Base-by-base conservation (phyloP, 345 rosid species). In the Euclidium syriacum region DNA sequence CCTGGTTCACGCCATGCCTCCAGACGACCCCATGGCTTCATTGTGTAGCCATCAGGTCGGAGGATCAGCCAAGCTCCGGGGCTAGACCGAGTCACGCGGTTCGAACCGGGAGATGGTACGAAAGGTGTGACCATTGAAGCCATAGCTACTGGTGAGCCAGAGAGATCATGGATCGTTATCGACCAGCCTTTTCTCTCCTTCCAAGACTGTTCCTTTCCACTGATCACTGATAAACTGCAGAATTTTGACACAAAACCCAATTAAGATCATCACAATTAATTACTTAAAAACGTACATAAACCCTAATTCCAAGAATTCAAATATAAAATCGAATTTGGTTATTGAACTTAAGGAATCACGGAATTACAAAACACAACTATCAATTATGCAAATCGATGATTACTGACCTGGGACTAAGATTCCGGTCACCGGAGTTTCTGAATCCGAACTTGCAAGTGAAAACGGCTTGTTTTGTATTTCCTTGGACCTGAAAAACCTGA, bases 111-210 rank as follows among this genome's bases (percentile, higher is more conserved):
- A 4, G 95, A 85, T 1, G 87, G 97, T 9, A 87, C 95, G 17
- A 87, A 90, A 1, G 95, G 97, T 12, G 97, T 90, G 25, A 82
- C 92, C 92, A 90, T 90, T 27, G 97, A 83, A 11, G 97, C 95
- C 76, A 83, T 86, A 3, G 97, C 97, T 0, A 87, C 97, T 0
- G 97, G 97, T 3, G 95, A 90, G 1, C 97, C 97, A 0, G 95
- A 87, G 3, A 90, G 87, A 71, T 90, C 97, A 61, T 90, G 97
- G 68, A 90, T 71, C 12, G 87, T 90, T 23, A 90, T 51, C 19
- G 95, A 78, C 97, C 97, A 90, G 0, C 95, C 95, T 63, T 90
- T 90, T 22, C 95, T 64, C 40, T 85, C 97, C 47, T 77, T 87
- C 0, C 62, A 17, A 1, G 70, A 46, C 32, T 74, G 81, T 3